These are phyloP conservation scores for Echinochloa phyllopogon DNA, from an alignment of 176 grass and related monocot species.

Conservation along the genomic window DNA sequence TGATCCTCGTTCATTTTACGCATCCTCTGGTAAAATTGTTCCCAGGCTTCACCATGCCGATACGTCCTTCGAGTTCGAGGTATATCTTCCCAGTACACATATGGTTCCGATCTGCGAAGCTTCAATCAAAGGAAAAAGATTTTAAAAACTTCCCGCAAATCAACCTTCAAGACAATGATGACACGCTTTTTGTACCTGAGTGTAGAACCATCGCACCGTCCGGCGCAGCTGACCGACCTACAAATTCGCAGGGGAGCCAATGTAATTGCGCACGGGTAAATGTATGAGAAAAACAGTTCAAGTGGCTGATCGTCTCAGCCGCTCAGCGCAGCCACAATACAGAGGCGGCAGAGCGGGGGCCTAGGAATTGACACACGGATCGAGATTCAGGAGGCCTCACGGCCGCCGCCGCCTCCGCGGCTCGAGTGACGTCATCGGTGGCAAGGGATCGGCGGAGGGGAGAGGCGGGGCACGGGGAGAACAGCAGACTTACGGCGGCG, in stretches of 20 bases:
- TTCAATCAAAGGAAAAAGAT: conserved; percentile 34
- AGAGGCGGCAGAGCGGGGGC: not conserved
- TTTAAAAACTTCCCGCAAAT: not conserved
- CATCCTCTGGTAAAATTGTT: conserved; percentile 54
- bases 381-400: not conserved
- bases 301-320: not conserved
- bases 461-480: not conserved
- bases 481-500: conserved; percentile 43
- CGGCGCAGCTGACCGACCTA: conserved; percentile 65
- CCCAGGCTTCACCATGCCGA: conserved; percentile 53
- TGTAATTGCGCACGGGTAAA: not conserved
- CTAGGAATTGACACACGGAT: not conserved
- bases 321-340: not conserved
- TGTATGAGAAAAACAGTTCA: not conserved
- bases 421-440: not conserved
- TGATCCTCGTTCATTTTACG: conserved; percentile 53
- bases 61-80: conserved; percentile 18
- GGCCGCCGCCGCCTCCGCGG: not conserved
- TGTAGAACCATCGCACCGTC: conserved; percentile 61
- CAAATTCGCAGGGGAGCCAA: not conserved
- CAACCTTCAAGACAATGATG: not conserved
- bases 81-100: conserved; percentile 53
- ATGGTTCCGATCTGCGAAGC: conserved; percentile 61
- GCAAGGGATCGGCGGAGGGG: not conserved
- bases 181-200: conserved; percentile 51